Evolutionary conservation across 225 moss, liverwort and hornwort species (phyloP).

Genomic region (Marchantia paleacea): DNA sequence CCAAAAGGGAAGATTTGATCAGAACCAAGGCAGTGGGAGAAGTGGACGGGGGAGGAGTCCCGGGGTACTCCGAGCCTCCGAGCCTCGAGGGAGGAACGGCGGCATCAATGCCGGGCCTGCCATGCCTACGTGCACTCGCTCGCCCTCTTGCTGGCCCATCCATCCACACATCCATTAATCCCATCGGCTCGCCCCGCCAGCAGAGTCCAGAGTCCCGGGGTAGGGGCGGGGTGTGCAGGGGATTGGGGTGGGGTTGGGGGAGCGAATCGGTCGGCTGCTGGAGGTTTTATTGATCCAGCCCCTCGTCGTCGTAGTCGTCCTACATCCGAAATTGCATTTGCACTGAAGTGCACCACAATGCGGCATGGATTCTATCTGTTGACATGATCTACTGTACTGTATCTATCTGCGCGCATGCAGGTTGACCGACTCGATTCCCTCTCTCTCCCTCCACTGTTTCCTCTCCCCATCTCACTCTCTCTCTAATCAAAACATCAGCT

Average conservation of each 20-base stretch:
- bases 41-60: background rate
- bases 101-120: background rate
- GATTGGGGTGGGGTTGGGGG: background rate
- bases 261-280: too few species aligned
- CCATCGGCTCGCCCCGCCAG: too few species aligned
- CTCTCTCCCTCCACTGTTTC: too few species aligned
- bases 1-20: background rate
- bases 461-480: too few species aligned
- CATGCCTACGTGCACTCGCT: background rate
- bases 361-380: background rate
- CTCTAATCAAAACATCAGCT: too few species aligned
- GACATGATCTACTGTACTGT: background rate
- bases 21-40: background rate
- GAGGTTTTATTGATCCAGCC: too few species aligned
- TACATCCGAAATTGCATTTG: background rate
- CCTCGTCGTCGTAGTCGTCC: background rate
- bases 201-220: too few species aligned
- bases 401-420: background rate
- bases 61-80: too few species aligned
- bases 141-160: background rate
- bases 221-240: too few species aligned
- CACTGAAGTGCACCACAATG: background rate
- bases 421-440: background rate
- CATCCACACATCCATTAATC: too few species aligned
- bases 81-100: background rate